phyloP scores from a whole-genome alignment of 345 rosid genomes.

The Capsella bursapastoris region DNA sequence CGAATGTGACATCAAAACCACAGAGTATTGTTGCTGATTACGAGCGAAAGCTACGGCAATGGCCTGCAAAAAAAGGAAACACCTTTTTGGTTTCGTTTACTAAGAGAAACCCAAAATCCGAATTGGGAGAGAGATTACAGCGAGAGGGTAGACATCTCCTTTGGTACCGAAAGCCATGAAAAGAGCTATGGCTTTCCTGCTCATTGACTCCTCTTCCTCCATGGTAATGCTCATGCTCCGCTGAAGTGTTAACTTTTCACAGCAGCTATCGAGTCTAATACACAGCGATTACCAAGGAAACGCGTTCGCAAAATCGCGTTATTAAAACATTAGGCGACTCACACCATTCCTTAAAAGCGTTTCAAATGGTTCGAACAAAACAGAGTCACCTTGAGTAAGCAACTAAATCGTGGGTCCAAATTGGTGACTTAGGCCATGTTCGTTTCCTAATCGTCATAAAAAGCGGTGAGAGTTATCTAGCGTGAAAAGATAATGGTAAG shows the following conservation, averaged over 20 bases:
- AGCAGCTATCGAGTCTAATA: slow-evolving; percentile 26
- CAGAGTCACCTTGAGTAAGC: background rate
- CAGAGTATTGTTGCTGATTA: slow-evolving; percentile 58
- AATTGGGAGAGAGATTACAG: slow-evolving; percentile 50
- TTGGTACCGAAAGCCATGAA: slow-evolving; percentile 91
- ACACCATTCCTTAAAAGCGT: background rate
- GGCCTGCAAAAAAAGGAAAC: slow-evolving; percentile 52
- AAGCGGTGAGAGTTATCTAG: too few relatives aligned
- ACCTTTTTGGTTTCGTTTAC: background rate
- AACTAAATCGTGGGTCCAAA: too few relatives aligned
- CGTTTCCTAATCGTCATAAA: too few relatives aligned
- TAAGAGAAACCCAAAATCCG: background rate
- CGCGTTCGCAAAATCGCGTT: slow-evolving; percentile 33
- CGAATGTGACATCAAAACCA: slow-evolving; percentile 70
- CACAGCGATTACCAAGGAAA: background rate
- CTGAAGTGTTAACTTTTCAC: slow-evolving; percentile 14
- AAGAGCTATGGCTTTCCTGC: slow-evolving; percentile 57
- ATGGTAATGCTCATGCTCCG: slow-evolving; percentile 29
- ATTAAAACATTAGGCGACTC: background rate
- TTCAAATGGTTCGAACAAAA: background rate
- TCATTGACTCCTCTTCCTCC: slow-evolving; percentile 39
- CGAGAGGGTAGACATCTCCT: slow-evolving; percentile 83
- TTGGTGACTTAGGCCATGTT: too few relatives aligned
- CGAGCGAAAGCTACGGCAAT: slow-evolving; percentile 75
- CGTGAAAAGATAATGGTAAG: too few relatives aligned